phyloP scores from a whole-genome alignment of 148 eudicot genomes.

The Drosera capensis region DNA sequence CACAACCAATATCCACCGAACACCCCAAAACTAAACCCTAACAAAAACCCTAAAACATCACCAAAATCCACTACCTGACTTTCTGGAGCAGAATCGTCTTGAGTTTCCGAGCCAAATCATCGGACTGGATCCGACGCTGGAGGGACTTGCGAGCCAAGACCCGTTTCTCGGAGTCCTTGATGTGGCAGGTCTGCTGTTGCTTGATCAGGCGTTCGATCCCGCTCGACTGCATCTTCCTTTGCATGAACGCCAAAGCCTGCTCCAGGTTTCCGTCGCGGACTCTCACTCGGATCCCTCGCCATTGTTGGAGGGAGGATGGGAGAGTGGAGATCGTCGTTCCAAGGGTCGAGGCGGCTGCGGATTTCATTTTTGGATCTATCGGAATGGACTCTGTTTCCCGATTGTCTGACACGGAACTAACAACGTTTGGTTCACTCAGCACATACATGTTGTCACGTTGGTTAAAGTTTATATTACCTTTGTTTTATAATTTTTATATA shows the following conservation, averaged over 20 bases:
- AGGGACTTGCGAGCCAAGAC: conserved; percentile 55
- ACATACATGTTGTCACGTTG: no score
- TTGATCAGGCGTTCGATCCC: conserved; percentile 70
- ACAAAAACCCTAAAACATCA: no score
- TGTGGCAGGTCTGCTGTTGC: conserved; percentile 31
- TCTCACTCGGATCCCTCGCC: conserved; percentile 64
- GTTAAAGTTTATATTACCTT: no score
- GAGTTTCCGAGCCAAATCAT: conserved; percentile 67
- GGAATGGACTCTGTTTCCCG: no score
- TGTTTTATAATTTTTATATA: no score
- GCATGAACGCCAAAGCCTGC: conserved; percentile 43
- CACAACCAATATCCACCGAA: no score
- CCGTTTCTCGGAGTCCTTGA: conserved; percentile 84
- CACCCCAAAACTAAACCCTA: no score
- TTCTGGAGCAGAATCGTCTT: conserved; percentile 54
- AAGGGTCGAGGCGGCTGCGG: no score
- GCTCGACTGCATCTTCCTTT: conserved; percentile 61
- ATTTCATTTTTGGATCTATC: no score
- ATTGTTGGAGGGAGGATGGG: conserved; percentile 51
- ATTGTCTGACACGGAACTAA: no score
- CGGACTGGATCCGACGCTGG: conserved; percentile 34
- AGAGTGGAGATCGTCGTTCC: no score
- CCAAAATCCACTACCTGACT: conserved; percentile 43
- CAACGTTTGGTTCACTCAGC: no score
- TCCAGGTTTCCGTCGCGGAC: conserved; percentile 50